Evolutionary conservation across 2,329 filamentous ascomycete genomes (phyloP), one percentile per base, ranked within the genome.

Genomic region (Fusarium ramigenum): DNA sequence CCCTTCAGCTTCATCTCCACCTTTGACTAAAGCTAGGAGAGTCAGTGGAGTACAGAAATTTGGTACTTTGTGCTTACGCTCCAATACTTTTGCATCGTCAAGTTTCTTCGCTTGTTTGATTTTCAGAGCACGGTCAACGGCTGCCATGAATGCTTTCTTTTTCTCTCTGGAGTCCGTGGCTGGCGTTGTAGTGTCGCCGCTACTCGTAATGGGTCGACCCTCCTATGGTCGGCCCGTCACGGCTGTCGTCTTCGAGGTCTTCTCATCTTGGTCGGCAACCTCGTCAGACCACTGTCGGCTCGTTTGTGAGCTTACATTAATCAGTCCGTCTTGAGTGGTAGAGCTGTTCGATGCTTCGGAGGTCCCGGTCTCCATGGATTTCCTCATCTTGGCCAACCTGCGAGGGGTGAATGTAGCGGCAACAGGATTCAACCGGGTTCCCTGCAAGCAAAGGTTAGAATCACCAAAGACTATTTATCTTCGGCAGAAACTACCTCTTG

Each of bases 381-480:
- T 61, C 46, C 66, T 66, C 23, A 66, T 64, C 63, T 74, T 78
- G 18, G 73, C 70, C 34, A 77, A 52, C 23, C 67, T 72, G 32
- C 84, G 84, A 53, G 88, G 88, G 4, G 87, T 89, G 69, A 90
- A 90, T 60, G 85, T 85, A 49, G 86, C 84, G 34, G 88, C 88
- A 74, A 85, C 82, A 37, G 88, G 88, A 79, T 90, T 90, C 75
- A 90, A 80, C 76, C 83, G 87, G 69, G 83, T 86, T 80, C 82
- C 85, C 87, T 89, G 80, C 74, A 81, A 77, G 67, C 74, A 80
- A 77, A 80, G 78, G 80, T 86, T 80, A 85, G 83, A 82, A 82
- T 84, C 81, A 72, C 70, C 76, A 76, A 78, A 78, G 76, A 63
- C 59, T 76, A 78, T 30, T 64, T 70, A 34, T 65, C 77, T 77